A percentile compares a stretch with the other conserved stretches of the same genome.
These are phyloP conservation scores for Podaxis pistillaris DNA, from an alignment of 768 basidiomycete genomes.

Conservation along the genomic window DNA sequence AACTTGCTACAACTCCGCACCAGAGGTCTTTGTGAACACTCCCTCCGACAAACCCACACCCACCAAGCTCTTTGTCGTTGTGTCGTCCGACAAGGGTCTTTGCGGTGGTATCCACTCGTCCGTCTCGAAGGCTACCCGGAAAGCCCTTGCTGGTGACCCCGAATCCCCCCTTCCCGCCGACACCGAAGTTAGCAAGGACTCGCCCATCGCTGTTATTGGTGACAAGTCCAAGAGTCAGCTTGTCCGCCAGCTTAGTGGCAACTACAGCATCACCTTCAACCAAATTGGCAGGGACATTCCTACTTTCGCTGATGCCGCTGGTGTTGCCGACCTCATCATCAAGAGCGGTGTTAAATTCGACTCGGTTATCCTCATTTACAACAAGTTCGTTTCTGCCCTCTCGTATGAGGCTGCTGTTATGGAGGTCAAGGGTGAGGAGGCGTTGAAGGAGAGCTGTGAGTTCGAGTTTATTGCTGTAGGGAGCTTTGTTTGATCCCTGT, in stretches of 20 bases:
- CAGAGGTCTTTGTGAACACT: constrained; percentile 88
- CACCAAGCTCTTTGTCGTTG: constrained; percentile 87
- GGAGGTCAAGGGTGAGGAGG: constrained; percentile 79
- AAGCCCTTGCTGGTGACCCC: constrained; percentile 54
- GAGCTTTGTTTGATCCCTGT: not conserved
- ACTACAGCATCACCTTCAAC: constrained; percentile 88
- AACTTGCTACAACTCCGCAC: constrained; percentile 2
- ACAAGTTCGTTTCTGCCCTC: constrained; percentile 85
- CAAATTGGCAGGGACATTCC: constrained; percentile 98
- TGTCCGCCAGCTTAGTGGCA: constrained; percentile 56
- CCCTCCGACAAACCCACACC: constrained; percentile 64
- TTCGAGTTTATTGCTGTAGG: constrained; percentile 17
- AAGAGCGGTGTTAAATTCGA: constrained; percentile 86
- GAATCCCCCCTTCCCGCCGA: constrained; percentile 48
- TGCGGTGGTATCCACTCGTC: constrained; percentile 99
- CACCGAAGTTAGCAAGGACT: constrained; percentile 52
- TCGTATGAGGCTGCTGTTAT: constrained; percentile 80
- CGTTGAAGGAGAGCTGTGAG: constrained; percentile 79
- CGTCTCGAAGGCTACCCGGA: constrained; percentile 86
- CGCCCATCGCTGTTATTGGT: constrained; percentile 83
- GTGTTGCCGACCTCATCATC: constrained; percentile 90
- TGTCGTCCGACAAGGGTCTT: constrained; percentile 98
- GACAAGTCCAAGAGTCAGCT: constrained; percentile 98
- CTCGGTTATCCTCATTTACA: constrained; percentile 76
- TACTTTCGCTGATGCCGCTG: constrained; percentile 93